Evolutionary conservation across 2,329 filamentous ascomycete species (phyloP).

Genomic region (Pestalotiopsis sp.): DNA sequence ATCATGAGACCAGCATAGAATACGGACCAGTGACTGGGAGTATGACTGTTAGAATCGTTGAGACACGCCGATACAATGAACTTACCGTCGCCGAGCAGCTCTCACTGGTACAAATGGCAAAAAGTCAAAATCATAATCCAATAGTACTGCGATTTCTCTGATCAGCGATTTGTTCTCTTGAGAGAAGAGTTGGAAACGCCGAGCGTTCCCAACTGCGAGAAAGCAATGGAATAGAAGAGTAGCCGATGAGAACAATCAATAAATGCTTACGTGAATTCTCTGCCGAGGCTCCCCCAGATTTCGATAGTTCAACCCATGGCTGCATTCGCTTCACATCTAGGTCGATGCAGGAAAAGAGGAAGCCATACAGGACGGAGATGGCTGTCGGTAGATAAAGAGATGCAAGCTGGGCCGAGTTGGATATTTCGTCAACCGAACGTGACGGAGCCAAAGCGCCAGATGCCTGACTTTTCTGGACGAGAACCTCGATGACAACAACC

Average conservation of each 20-base stretch:
- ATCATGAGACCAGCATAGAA: background rate
- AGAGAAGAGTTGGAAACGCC: no score
- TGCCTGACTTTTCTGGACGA: background rate
- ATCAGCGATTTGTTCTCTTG: no score
- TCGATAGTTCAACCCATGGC: background rate
- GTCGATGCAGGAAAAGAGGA: background rate
- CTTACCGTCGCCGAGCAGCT: background rate
- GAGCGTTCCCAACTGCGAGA: no score
- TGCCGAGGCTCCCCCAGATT: background rate
- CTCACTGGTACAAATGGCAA: background rate
- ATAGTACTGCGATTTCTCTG: background rate
- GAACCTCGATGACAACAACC: background rate
- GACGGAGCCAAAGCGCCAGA: background rate
- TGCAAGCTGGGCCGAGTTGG: background rate
- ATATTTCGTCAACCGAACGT: background rate
- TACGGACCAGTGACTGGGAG: background rate
- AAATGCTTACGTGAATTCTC: background rate
- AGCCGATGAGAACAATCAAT: no score
- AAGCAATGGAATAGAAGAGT: no score
- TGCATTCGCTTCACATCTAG: background rate
- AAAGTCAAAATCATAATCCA: background rate
- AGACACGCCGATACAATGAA: background rate
- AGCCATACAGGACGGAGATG: background rate
- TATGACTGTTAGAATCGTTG: background rate
- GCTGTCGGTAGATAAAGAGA: slow-evolving; percentile 1